A percentile compares a stretch with the other conserved stretches of the same genome.
Conservation (phyloP, 495 filamentous ascomycete genomes). For the Darksidea phi region DNA sequence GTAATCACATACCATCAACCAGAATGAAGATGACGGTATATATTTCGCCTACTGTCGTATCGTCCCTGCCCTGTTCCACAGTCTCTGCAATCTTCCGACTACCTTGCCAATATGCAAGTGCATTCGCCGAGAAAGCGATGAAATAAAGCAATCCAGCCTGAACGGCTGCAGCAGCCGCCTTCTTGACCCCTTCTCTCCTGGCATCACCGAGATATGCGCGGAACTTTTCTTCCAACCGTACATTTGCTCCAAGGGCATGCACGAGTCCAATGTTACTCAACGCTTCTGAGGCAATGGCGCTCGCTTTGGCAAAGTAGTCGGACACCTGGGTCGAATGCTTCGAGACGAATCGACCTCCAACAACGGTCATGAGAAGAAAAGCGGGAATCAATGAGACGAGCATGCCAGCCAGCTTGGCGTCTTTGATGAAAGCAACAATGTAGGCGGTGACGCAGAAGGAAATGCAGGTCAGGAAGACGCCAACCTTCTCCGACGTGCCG, state of each 20-base stretch:
- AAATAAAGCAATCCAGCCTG: constrained; percentile 69
- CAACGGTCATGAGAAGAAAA: constrained; percentile 63
- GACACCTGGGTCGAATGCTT: constrained; percentile 57
- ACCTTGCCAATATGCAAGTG: constrained; percentile 67
- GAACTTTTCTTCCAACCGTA: constrained; percentile 55
- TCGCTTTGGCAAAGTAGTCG: constrained; percentile 51
- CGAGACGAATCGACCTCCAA: constrained; percentile 59
- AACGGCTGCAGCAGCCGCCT: constrained; percentile 57
- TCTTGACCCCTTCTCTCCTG: constrained; percentile 56
- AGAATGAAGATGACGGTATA: constrained; percentile 68
- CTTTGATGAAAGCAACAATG: constrained; percentile 40
- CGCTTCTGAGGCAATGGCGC: constrained; percentile 51
- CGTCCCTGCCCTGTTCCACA: constrained; percentile 40
- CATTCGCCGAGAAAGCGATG: constrained; percentile 63
- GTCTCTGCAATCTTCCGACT: constrained; percentile 53
- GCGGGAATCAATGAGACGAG: constrained; percentile 62
- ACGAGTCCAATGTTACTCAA: constrained; percentile 51
- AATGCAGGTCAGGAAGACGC: constrained; percentile 38
- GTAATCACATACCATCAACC: constrained; percentile 54
- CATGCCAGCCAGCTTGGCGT: constrained; percentile 56
- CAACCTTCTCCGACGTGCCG: constrained; percentile 46
- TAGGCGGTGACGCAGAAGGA: constrained; percentile 43
- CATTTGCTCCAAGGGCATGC: constrained; percentile 51
- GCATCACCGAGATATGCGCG: constrained; percentile 48
- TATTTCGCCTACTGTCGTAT: constrained; percentile 55